Evolutionary conservation across 1,139 yeast genomes (phyloP).

Genomic region (Debaryomycetaceae sp.): DNA sequence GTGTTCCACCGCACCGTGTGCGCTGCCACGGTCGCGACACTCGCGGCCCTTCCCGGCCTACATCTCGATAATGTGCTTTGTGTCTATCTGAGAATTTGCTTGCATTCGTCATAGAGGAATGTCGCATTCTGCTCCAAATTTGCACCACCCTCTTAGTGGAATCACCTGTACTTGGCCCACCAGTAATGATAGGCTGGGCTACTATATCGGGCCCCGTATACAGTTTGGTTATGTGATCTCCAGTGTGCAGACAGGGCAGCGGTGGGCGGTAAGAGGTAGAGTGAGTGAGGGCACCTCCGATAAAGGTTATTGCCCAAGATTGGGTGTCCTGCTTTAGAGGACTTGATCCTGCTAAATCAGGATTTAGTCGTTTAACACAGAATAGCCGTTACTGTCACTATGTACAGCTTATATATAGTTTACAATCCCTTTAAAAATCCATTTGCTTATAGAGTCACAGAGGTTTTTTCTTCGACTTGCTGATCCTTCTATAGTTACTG

Average conservation of each 20-base stretch:
- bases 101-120: not conserved
- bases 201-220: not conserved
- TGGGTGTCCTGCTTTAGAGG: not conserved
- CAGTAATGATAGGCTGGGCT: not conserved
- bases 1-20: too few species aligned
- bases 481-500: constrained; percentile 5
- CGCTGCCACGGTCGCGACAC: not conserved
- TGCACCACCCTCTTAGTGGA: not conserved
- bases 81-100: not conserved
- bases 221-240: not conserved
- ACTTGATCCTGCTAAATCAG: not conserved
- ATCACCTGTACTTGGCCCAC: not conserved
- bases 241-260: not conserved
- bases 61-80: not conserved
- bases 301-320: not conserved
- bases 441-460: constrained; percentile 10
- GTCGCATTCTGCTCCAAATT: not conserved
- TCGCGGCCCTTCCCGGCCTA: not conserved
- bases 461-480: constrained; percentile 9
- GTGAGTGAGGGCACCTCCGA: not conserved
- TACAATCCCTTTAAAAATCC: constrained; percentile 8
- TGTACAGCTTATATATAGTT: not conserved
- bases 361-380: constrained; percentile 1
- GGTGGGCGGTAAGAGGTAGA: too few species aligned
- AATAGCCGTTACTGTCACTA: not conserved